Evolutionary conservation across 2,329 filamentous ascomycete genomes (phyloP).

Genomic region (Colletotrichum neosansevieriae): DNA sequence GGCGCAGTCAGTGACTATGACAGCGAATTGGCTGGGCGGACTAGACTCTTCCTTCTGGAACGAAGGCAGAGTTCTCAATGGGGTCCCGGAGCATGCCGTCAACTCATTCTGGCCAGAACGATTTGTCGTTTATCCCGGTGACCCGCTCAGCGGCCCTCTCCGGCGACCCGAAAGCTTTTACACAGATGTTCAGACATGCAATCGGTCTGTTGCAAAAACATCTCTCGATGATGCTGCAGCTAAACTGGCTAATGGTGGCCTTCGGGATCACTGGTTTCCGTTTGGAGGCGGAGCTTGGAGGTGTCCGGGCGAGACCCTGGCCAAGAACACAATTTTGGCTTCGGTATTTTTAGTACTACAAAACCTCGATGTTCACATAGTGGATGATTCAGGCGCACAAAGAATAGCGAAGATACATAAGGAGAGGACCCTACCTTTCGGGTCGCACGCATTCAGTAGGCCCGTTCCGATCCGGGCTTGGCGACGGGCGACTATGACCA

Average conservation of each 20-base stretch:
- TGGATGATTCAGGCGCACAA: background rate
- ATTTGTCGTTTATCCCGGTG: constrained; percentile 39
- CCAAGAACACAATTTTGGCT: constrained; percentile 23
- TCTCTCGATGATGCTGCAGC: constrained; percentile 11
- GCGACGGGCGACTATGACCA: background rate
- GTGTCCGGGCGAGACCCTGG: constrained; percentile 32
- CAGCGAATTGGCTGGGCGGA: constrained; percentile 31
- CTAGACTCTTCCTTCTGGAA: constrained; percentile 29
- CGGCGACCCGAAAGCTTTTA: background rate
- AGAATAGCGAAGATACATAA: background rate
- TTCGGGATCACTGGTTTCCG: constrained; percentile 29
- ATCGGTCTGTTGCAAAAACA: background rate
- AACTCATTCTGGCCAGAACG: constrained; percentile 41
- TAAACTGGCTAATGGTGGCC: background rate
- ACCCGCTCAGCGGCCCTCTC: constrained; percentile 39
- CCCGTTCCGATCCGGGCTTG: background rate
- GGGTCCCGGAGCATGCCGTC: constrained; percentile 17
- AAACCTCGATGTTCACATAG: constrained; percentile 16
- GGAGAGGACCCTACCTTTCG: constrained; percentile 29
- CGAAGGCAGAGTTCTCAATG: background rate
- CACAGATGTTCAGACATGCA: background rate
- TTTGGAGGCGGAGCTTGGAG: constrained; percentile 35
- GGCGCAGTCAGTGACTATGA: background rate
- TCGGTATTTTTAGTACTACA: constrained; percentile 1
- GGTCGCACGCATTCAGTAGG: constrained; percentile 26